These are phyloP conservation scores for Trametes coccinea DNA, from an alignment of 768 basidiomycete species.

Conservation along the genomic window DNA sequence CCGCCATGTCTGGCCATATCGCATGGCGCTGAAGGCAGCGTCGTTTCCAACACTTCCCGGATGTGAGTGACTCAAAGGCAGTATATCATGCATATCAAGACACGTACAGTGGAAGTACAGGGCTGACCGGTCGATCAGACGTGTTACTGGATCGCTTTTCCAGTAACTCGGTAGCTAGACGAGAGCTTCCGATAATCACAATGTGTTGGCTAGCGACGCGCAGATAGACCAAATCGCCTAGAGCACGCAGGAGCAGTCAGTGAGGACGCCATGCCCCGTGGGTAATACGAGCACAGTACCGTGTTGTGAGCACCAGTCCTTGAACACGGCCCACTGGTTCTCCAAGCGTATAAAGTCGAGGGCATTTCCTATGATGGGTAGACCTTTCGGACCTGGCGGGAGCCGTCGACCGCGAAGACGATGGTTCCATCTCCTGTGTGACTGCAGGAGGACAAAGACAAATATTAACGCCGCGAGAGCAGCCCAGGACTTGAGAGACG, in stretches of 20 bases:
- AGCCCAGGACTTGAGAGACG: too few species aligned
- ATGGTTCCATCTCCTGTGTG: background rate
- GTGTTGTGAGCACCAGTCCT: background rate
- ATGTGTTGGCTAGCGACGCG: conserved; percentile 1
- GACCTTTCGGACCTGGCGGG: conserved; percentile 28
- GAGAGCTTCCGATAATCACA: conserved; percentile 6
- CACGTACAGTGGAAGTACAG: conserved; percentile 18
- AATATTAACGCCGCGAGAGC: too few species aligned
- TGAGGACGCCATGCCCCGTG: too few species aligned
- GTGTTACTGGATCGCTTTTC: conserved; percentile 23
- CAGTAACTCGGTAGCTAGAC: conserved; percentile 9
- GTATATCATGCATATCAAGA: background rate
- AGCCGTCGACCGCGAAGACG: background rate
- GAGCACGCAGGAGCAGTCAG: background rate
- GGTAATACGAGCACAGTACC: background rate
- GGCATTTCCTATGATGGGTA: conserved; percentile 27
- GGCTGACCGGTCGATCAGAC: conserved; percentile 17
- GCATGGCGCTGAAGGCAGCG: background rate
- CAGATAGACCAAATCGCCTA: background rate
- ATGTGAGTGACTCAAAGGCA: background rate
- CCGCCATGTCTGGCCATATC: conserved; percentile 8
- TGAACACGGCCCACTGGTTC: background rate
- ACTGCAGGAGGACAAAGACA: too few species aligned
- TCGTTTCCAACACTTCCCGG: background rate
- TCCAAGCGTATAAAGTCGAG: conserved; percentile 17